Evolutionary conservation across 2,329 filamentous ascomycete species (phyloP), one percentile per base, ranked within the genome.

Genomic region (Fusarium staphyleae): DNA sequence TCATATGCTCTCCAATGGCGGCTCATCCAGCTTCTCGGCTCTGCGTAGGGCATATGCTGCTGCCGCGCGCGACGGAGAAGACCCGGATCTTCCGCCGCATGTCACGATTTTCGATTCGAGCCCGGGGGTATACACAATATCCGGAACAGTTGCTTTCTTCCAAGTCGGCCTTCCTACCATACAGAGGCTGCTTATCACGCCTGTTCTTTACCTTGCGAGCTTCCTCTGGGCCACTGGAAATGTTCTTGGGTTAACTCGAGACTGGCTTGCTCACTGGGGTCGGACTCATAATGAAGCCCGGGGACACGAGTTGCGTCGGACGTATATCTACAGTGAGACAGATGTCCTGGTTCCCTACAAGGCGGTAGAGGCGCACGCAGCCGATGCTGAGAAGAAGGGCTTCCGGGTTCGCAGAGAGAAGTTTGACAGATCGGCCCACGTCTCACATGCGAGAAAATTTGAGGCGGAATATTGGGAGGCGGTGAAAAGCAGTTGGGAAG

Each of bases 1-100:
- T 2, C 57, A 60, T 22, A 8, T 52, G 8, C 36, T 60, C 5
- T 57, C 57, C 2, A 44, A 60, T 2, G 57, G 57, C 1, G 57
- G 57, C 1, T 58, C 41, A 1, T 37, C 43, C 1, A 47, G 12
- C 5, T 15, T 60, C 11, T 58, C 52, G 30, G 19, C 29, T 1
- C 9, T 57, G 1, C 44, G 47, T 8, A 16, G 58, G 36, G 40
- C 45, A 1, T 57, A 54, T 14, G n/a, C 36, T 11, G 18, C 24
- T 2, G 44, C 57, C 24, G 40, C 30, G 1, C 11, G 28, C 1
- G 36, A 22, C 5, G 36, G 35, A 1, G 36, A 47, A 2, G 41
- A 41, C 7, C 40, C 35, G 0, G 47, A 46, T 32, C 43, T 58
- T 3, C 52, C 57, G 1, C 29, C 26, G 4, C 48, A 58, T 10